Evolutionary conservation across 768 basidiomycete species (phyloP).

Genomic region (Xanthoconium purpureum): DNA sequence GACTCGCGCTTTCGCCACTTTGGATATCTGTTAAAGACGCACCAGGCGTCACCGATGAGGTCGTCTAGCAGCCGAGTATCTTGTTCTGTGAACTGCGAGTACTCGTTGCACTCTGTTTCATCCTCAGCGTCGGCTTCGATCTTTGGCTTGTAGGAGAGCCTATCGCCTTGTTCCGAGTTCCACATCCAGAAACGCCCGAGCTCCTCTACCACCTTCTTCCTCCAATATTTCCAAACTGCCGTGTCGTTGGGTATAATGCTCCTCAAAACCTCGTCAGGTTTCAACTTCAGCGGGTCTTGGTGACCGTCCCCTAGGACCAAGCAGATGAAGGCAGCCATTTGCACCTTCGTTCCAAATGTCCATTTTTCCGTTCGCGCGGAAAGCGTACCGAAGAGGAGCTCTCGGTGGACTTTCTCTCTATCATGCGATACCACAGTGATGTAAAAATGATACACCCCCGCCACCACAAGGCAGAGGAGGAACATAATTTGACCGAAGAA

Average conservation of each 20-base stretch:
- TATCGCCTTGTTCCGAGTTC: background rate
- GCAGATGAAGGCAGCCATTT: conserved; percentile 30
- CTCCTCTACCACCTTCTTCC: conserved; percentile 19
- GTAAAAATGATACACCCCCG: conserved; percentile 33
- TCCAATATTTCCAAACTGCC: conserved; percentile 28
- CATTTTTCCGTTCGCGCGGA: conserved; percentile 10
- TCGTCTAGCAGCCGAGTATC: conserved; percentile 12
- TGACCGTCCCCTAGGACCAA: conserved; percentile 15
- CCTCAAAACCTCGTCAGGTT: conserved; percentile 4
- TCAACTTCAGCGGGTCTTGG: background rate
- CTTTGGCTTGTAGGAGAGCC: conserved; percentile 8
- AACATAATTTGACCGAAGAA: conserved; percentile 35
- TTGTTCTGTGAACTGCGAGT: background rate
- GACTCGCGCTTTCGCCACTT: conserved; percentile 9
- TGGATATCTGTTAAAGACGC: conserved; percentile 16
- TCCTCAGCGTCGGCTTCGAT: conserved; percentile 9
- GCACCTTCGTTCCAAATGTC: conserved; percentile 23
- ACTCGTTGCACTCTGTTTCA: conserved; percentile 7
- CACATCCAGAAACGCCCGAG: conserved; percentile 9
- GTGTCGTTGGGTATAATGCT: conserved; percentile 30
- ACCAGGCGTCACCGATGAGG: conserved; percentile 24
- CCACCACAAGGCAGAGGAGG: conserved; percentile 27
- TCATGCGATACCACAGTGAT: conserved; percentile 29
- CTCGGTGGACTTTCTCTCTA: conserved; percentile 15
- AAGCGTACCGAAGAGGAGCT: conserved; percentile 17